Percentiles rank a stretch among this genome's conserved stretches.
Evolutionary conservation across 257 asterid genomes (phyloP).

Genomic region (Solanum rostratum): DNA sequence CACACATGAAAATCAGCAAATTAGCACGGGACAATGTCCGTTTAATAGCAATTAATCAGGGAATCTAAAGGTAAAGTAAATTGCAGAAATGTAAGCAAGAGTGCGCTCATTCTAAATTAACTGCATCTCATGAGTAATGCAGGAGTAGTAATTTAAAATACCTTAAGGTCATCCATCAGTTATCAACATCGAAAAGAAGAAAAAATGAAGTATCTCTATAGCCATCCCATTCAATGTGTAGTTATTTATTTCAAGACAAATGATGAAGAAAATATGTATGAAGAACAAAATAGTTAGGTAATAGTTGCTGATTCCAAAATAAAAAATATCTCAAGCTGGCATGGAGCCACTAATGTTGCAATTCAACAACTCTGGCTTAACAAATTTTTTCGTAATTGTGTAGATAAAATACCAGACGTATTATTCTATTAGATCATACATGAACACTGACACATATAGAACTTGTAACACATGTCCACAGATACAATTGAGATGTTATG

Average conservation of each 20-base stretch:
- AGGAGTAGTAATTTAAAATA: too few relatives aligned
- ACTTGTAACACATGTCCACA: not conserved
- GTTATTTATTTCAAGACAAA: not conserved
- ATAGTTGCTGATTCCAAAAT: not conserved
- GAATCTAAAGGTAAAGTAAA: not conserved
- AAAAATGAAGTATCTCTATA: not conserved
- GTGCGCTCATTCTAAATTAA: not conserved
- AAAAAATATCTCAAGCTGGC: not conserved
- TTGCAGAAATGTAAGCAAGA: not conserved
- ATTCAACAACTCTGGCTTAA: not conserved
- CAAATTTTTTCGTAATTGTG: not conserved
- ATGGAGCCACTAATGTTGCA: not conserved
- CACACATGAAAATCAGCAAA: not conserved
- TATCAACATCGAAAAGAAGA: not conserved
- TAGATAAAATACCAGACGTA: not conserved
- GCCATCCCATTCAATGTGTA: not conserved
- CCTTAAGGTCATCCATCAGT: not conserved
- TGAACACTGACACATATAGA: not conserved
- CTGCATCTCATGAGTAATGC: not conserved
- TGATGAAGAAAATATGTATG: not conserved
- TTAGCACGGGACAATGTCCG: not conserved
- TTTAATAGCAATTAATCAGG: not conserved
- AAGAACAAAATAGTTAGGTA: not conserved
- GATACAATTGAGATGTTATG: not conserved
- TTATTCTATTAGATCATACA: not conserved